Conservation (phyloP, 192 early-diverging fungal species). For the Haplosporangium gracile region DNA sequence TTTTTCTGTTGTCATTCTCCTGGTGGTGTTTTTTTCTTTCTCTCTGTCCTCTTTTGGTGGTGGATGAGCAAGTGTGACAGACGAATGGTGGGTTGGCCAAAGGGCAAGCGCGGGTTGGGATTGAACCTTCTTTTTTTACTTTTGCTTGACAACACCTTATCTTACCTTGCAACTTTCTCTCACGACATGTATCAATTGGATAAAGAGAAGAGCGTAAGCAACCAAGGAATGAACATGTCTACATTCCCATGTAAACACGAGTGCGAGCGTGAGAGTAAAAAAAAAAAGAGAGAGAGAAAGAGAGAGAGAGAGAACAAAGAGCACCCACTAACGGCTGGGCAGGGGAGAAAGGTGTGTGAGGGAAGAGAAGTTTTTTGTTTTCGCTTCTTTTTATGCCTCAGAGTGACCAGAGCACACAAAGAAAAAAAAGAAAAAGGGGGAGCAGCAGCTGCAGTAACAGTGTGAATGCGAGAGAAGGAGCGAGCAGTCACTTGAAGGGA, state of each 20-base stretch:
- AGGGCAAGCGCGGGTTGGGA: background rate
- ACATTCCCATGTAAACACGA: background rate
- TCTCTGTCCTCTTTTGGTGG: too few relatives aligned
- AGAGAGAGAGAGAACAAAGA: background rate
- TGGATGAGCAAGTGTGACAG: background rate
- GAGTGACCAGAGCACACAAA: background rate
- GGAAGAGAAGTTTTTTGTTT: background rate
- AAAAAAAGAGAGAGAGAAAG: background rate
- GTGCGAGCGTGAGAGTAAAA: background rate
- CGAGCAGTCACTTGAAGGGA: too few relatives aligned
- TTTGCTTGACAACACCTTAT: too few relatives aligned
- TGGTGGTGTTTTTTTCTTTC: too few relatives aligned
- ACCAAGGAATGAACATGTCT: background rate
- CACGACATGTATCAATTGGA: background rate
- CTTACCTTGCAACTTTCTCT: background rate
- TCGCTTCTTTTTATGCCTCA: too few relatives aligned
- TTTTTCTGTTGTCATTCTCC: too few relatives aligned
- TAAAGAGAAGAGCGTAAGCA: background rate
- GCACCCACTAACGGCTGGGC: background rate
- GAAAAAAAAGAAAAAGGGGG: background rate
- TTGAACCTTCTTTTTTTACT: background rate
- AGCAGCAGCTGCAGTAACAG: too few relatives aligned
- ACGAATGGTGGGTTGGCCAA: background rate
- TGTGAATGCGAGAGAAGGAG: too few relatives aligned
- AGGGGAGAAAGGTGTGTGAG: background rate